Conservation (phyloP, 2,329 filamentous ascomycete species). For the Colletotrichum sp. region DNA sequence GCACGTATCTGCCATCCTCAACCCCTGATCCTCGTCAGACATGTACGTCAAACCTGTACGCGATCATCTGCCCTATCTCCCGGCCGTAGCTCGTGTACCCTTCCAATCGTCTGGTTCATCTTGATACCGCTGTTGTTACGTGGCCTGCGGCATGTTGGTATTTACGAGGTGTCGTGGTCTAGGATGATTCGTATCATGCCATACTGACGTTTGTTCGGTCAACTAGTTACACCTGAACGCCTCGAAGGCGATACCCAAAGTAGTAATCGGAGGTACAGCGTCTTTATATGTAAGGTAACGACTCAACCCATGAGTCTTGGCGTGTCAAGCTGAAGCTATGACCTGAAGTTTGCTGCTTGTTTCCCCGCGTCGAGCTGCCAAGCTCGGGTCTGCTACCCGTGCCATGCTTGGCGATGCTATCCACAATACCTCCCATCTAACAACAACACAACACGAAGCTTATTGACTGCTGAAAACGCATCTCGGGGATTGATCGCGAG, state of each 20-base stretch:
- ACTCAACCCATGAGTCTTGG: not conserved
- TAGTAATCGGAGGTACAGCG: not conserved
- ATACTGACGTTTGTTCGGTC: not conserved
- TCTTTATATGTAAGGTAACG: not conserved
- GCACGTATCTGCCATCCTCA: not conserved
- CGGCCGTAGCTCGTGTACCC: not conserved
- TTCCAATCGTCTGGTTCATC: not conserved
- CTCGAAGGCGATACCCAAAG: not conserved
- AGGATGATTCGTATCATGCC: not conserved
- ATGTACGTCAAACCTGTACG: not conserved
- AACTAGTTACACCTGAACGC: not conserved
- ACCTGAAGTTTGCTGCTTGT: not conserved
- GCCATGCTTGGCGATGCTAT: not conserved
- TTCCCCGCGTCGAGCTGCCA: not conserved
- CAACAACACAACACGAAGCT: rapidly evolving
- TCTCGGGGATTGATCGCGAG: not conserved
- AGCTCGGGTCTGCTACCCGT: not conserved
- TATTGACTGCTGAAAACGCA: not conserved
- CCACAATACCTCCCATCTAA: not conserved
- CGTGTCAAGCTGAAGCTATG: not conserved
- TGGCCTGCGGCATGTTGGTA: not conserved
- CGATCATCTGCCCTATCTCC: not conserved
- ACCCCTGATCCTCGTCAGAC: not conserved
- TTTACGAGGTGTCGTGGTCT: not conserved
- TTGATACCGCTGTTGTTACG: not conserved